These are phyloP conservation scores for Magnolia officinalis DNA, from an alignment of 164 flowering plant species.

Conservation along the genomic window DNA sequence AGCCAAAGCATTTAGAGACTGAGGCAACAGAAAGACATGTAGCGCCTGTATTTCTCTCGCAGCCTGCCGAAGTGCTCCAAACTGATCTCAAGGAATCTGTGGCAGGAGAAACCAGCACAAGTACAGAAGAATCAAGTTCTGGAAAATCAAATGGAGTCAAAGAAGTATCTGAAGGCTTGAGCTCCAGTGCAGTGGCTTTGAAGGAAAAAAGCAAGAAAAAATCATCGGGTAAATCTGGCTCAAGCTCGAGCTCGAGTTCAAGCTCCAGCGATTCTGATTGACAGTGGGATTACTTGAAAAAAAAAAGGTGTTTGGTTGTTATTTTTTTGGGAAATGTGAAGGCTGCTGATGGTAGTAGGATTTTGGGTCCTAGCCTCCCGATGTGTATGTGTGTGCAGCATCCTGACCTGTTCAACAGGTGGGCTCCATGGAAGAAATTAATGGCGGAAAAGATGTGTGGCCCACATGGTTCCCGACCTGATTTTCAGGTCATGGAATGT, in stretches of 20 bases:
- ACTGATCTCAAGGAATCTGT: slow-evolving; percentile 11
- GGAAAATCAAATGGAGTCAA: background rate
- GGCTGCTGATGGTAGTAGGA: background rate
- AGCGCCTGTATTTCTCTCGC: slow-evolving; percentile 3
- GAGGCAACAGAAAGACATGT: slow-evolving; percentile 11
- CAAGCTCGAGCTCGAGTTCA: slow-evolving; percentile 37
- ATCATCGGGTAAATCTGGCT: slow-evolving; percentile 22
- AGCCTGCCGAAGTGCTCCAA: slow-evolving; percentile 12
- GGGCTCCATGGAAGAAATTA: background rate
- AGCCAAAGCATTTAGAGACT: background rate
- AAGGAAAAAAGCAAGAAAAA: slow-evolving; percentile 14
- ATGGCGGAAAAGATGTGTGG: too few species aligned
- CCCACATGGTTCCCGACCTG: too few species aligned
- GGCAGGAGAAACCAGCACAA: slow-evolving; percentile 11
- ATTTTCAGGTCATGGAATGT: too few species aligned
- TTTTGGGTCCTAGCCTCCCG: background rate
- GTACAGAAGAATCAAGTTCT: slow-evolving; percentile 11
- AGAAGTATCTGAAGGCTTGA: slow-evolving; percentile 18
- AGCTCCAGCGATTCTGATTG: slow-evolving; percentile 18
- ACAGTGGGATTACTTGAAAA: background rate
- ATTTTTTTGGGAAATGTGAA: background rate
- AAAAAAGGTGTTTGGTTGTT: background rate
- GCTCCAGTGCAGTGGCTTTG: slow-evolving; percentile 1
- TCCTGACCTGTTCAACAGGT: background rate
- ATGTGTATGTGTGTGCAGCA: background rate